These are phyloP conservation scores for Irpex lacteus DNA, from an alignment of 1,284 basidiomycete genomes.

Conservation along the genomic window DNA sequence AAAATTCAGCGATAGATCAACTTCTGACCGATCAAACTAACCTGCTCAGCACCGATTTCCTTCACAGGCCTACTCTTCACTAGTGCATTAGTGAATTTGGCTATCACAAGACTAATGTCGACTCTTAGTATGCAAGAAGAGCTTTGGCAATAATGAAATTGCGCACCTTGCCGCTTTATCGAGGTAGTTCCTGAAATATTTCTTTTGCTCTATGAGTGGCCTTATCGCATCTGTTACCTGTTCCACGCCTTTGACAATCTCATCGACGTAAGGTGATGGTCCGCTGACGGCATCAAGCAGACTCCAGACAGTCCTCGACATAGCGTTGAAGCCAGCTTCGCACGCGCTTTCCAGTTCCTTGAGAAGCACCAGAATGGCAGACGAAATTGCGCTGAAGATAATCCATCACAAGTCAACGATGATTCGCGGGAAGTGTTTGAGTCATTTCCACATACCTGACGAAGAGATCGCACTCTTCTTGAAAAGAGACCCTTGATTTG, in stretches of 20 bases:
- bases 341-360: slow-evolving; percentile 80
- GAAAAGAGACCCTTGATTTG: slow-evolving; percentile 79
- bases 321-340: slow-evolving; percentile 72
- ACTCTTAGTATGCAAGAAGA: not conserved
- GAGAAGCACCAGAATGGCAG: slow-evolving; percentile 74
- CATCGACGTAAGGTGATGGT: slow-evolving; percentile 77
- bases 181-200: slow-evolving; percentile 86
- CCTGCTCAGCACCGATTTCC: slow-evolving; percentile 93
- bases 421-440: not conserved
- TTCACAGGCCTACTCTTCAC: slow-evolving; percentile 86
- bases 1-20: slow-evolving; percentile 8
- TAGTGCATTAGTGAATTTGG: slow-evolving; percentile 83
- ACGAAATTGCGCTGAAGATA: slow-evolving; percentile 68
- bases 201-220: slow-evolving; percentile 86
- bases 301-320: slow-evolving; percentile 79
- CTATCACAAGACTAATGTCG: slow-evolving; percentile 66
- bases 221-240: slow-evolving; percentile 66
- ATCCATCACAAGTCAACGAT: not conserved
- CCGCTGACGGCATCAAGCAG: slow-evolving; percentile 81
- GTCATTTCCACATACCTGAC: slow-evolving; percentile 52
- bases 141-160: slow-evolving; percentile 6
- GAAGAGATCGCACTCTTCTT: slow-evolving; percentile 86
- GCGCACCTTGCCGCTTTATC: slow-evolving; percentile 85
- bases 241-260: slow-evolving; percentile 66
- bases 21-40: slow-evolving; percentile 29